These are phyloP conservation scores for Oxalis stricta DNA, from an alignment of 441 rosid genomes.

Conservation along the genomic window DNA sequence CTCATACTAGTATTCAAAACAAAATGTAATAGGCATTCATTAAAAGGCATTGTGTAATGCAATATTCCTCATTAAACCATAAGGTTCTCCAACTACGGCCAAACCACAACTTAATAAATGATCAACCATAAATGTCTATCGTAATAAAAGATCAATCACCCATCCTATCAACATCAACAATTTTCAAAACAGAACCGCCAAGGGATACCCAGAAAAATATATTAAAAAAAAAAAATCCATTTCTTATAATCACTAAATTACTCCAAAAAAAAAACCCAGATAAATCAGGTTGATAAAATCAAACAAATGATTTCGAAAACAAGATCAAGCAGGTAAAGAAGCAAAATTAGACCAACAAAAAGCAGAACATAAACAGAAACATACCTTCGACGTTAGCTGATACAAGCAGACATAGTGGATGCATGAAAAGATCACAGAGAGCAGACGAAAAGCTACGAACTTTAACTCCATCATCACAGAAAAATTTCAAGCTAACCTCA, in stretches of 20 bases:
- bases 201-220: slow-evolving; percentile 3
- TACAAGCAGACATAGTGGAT: slow-evolving; percentile 34
- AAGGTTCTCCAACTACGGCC: slow-evolving; percentile 3
- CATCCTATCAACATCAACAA: slow-evolving; percentile 2
- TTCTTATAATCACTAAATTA: slow-evolving; percentile 1
- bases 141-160: slow-evolving; percentile 4
- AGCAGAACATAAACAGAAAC: slow-evolving; percentile 1
- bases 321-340: slow-evolving; percentile 12
- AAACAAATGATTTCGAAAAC: slow-evolving; percentile 8
- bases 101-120: slow-evolving; percentile 6
- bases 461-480: slow-evolving; percentile 32
- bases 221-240: slow-evolving; percentile 5
- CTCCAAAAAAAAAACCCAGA: neutral
- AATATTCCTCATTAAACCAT: slow-evolving; percentile 3
- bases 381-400: slow-evolving; percentile 78
- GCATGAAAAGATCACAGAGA: slow-evolving; percentile 34
- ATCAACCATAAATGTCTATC: neutral
- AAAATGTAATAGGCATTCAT: slow-evolving; percentile 3
- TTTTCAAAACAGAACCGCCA: neutral
- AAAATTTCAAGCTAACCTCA: slow-evolving; percentile 19
- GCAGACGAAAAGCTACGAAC: slow-evolving; percentile 17
- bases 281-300: slow-evolving; percentile 9
- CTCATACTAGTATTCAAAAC: slow-evolving; percentile 5
- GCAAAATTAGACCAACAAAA: neutral
- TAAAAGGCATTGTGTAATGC: neutral